Evolutionary conservation across 2,329 filamentous ascomycete genomes (phyloP).

Genomic region (Pseudopyrenochaeta lycopersici): DNA sequence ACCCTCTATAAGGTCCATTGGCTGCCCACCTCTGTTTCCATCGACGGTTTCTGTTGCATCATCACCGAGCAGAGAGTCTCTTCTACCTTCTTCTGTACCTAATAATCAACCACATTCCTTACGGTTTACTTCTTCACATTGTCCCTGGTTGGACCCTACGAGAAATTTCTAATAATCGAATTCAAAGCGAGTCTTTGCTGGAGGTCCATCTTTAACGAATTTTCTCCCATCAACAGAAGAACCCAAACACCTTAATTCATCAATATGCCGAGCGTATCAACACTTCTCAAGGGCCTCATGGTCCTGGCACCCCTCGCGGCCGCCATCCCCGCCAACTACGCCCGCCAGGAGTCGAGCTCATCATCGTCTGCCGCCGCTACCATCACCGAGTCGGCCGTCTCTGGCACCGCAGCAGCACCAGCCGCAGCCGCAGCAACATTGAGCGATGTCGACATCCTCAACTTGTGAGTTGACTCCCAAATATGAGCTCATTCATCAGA

Average conservation of each 20-base stretch:
- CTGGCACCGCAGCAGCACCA: slow-evolving; percentile 24
- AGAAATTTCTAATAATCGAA: slow-evolving; percentile 47
- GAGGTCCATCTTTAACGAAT: slow-evolving; percentile 35
- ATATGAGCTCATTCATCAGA: slow-evolving; percentile 22
- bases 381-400: slow-evolving; percentile 19
- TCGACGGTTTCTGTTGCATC: slow-evolving; percentile 47
- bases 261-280: slow-evolving; percentile 50
- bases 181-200: slow-evolving; percentile 52
- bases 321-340: slow-evolving; percentile 41
- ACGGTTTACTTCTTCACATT: slow-evolving; percentile 43
- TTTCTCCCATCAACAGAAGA: slow-evolving; percentile 27
- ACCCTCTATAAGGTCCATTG: slow-evolving; percentile 50
- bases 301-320: slow-evolving; percentile 46
- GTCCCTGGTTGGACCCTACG: slow-evolving; percentile 53
- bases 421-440: slow-evolving; percentile 44
- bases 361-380: slow-evolving; percentile 23
- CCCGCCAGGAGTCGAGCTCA: slow-evolving; percentile 30
- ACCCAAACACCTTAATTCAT: slow-evolving; percentile 37
- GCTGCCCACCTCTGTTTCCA: slow-evolving; percentile 47
- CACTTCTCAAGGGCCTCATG: slow-evolving; percentile 45
- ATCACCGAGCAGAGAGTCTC: slow-evolving; percentile 46
- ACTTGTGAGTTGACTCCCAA: slow-evolving; percentile 56
- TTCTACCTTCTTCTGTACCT: slow-evolving; percentile 43
- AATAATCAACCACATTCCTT: slow-evolving; percentile 49
- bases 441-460: slow-evolving; percentile 61